phyloP scores from a whole-genome alignment of 805 yeast genomes.

The Candida awuae region DNA sequence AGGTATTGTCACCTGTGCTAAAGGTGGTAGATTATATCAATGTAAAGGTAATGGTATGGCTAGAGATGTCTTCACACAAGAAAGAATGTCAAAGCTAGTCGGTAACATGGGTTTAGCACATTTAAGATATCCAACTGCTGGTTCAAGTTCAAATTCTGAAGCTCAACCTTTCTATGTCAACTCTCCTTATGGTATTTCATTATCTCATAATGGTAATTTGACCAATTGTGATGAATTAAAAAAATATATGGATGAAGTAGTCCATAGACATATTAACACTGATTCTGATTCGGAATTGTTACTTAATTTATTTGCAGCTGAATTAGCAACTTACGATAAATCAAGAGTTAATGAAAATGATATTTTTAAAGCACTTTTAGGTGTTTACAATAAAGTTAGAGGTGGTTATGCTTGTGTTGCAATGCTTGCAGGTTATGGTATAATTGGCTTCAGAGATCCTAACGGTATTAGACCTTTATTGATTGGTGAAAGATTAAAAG shows the following conservation, averaged over 20 bases:
- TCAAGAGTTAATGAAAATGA: constrained; percentile 88
- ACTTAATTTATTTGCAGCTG: constrained; percentile 84
- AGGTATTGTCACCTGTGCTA: constrained; percentile 95
- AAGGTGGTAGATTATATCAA: constrained; percentile 88
- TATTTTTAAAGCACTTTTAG: constrained; percentile 76
- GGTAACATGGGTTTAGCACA: constrained; percentile 97
- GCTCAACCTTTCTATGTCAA: constrained; percentile 98
- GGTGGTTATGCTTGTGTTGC: constrained; percentile 98
- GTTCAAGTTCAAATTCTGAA: constrained; percentile 89
- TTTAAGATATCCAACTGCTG: constrained; percentile 95
- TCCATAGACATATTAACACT: constrained; percentile 95
- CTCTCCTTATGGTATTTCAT: constrained; percentile 87
- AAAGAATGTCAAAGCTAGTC: constrained; percentile 65
- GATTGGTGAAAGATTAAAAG: constrained; percentile 69
- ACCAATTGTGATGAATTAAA: constrained; percentile 77
- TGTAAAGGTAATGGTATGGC: constrained; percentile 99
- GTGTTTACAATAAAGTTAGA: constrained; percentile 71
- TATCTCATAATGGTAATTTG: constrained; percentile 92
- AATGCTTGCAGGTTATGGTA: constrained; percentile 91
- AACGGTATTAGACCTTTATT: constrained; percentile 91
- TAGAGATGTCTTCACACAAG: constrained; percentile 87
- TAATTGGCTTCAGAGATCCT: constrained; percentile 95
- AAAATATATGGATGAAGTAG: constrained; percentile 80
- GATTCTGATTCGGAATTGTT: constrained; percentile 92
- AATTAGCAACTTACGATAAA: constrained; percentile 84